These are phyloP conservation scores for Senecio squalidus DNA, from an alignment of 140 eudicot genomes.

Conservation along the genomic window DNA sequence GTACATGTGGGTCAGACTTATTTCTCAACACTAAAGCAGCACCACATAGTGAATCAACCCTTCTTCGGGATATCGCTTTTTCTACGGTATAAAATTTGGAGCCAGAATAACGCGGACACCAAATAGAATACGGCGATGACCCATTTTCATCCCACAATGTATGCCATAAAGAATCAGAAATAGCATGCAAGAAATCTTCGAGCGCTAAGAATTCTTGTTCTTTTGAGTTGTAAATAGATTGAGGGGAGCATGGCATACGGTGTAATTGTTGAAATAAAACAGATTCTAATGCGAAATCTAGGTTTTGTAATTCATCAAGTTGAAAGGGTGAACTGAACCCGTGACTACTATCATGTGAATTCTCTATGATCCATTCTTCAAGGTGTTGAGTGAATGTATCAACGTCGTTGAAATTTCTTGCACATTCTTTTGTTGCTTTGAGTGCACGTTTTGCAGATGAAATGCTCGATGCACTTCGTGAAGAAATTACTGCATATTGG, in stretches of 20 bases:
- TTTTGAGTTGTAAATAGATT: slow-evolving; percentile 43
- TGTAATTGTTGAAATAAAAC: slow-evolving; percentile 72
- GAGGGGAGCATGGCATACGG: slow-evolving; percentile 77
- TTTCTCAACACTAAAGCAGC: slow-evolving; percentile 62
- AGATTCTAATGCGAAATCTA: slow-evolving; percentile 81
- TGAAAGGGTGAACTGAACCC: slow-evolving; percentile 56
- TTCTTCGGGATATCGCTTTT: slow-evolving; percentile 64
- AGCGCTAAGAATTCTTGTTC: slow-evolving; percentile 70
- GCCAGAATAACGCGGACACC: slow-evolving; percentile 62
- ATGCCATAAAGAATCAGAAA: slow-evolving; percentile 71
- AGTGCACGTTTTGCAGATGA: slow-evolving; percentile 36
- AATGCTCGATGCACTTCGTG: slow-evolving; percentile 43
- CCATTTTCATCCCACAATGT: slow-evolving; percentile 68
- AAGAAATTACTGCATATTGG: slow-evolving; percentile 38
- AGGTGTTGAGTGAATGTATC: slow-evolving; percentile 48
- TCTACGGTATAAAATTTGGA: slow-evolving; percentile 77
- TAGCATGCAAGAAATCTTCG: slow-evolving; percentile 82
- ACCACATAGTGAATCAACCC: slow-evolving; percentile 51
- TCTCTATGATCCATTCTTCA: slow-evolving; percentile 63
- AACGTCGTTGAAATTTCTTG: slow-evolving; percentile 39
- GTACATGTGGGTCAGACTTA: slow-evolving; percentile 38
- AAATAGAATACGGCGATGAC: slow-evolving; percentile 52
- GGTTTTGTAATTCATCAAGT: slow-evolving; percentile 54
- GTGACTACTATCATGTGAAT: slow-evolving; percentile 22
- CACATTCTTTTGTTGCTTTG: slow-evolving; percentile 42